These are phyloP conservation scores for Apophysomyces elegans DNA, from an alignment of 371 early-diverging fungal genomes.

Conservation along the genomic window DNA sequence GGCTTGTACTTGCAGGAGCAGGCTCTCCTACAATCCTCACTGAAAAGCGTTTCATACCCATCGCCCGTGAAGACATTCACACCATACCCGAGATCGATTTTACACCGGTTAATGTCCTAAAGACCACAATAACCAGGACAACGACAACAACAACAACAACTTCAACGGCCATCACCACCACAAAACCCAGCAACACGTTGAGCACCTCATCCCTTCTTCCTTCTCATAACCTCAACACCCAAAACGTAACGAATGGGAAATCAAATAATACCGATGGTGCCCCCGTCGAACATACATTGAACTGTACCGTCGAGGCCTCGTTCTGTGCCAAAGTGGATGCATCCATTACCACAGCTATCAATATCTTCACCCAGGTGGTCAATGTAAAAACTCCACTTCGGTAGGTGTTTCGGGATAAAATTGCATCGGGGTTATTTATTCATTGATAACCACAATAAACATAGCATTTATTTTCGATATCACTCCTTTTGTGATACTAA, in stretches of 20 bases:
- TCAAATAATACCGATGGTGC: slow-evolving; percentile 31
- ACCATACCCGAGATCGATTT: slow-evolving; percentile 3
- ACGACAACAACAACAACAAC: not conserved
- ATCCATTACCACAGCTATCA: slow-evolving; percentile 39
- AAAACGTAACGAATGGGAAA: not conserved
- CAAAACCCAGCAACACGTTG: not conserved
- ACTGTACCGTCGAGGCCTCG: slow-evolving; percentile 29
- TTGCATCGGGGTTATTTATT: not conserved
- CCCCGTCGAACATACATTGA: slow-evolving; percentile 29
- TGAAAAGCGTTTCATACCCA: slow-evolving; percentile 4
- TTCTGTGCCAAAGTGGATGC: slow-evolving; percentile 43
- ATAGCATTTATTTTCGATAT: slow-evolving; percentile 13
- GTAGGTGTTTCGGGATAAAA: slow-evolving; percentile 22
- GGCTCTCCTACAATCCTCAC: not conserved
- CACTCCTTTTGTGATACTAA: slow-evolving; percentile 11
- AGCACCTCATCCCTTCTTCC: not conserved
- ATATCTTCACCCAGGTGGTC: slow-evolving; percentile 40
- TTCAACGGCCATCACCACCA: not conserved
- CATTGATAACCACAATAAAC: slow-evolving; percentile 3
- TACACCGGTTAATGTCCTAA: not conserved
- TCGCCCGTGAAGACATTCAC: slow-evolving; percentile 7
- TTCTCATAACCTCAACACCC: not conserved
- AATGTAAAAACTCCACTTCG: slow-evolving; percentile 40
- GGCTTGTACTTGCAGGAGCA: slow-evolving; percentile 1
- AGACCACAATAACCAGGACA: not conserved